A percentile compares a stretch with the other conserved stretches of the same genome.
phyloP scores from a whole-genome alignment of 2,329 filamentous ascomycete genomes.

The Pseudopithomyces maydicus region DNA sequence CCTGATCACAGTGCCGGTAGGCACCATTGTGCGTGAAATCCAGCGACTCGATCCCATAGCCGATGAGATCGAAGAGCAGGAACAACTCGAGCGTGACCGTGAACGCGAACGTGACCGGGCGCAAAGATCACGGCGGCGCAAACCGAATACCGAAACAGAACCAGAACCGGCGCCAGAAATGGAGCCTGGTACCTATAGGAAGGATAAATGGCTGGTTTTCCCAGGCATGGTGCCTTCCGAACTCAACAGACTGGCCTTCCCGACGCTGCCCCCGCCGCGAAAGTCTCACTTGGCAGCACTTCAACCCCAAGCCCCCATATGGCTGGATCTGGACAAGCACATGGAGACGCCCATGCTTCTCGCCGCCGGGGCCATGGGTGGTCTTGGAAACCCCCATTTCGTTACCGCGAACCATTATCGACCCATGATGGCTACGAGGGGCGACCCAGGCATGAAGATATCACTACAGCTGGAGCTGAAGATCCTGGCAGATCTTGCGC shows the following conservation, averaged over 20 bases:
- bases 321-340: slow-evolving; percentile 63
- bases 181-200: slow-evolving; percentile 46
- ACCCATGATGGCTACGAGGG: slow-evolving; percentile 87
- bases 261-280: slow-evolving; percentile 60
- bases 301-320: slow-evolving; percentile 74
- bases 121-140: slow-evolving; percentile 15
- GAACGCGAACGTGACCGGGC: neutral
- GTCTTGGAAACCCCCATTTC: slow-evolving; percentile 93
- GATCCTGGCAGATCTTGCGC: slow-evolving; percentile 89
- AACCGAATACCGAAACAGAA: slow-evolving; percentile 34
- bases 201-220: slow-evolving; percentile 84
- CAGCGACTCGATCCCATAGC: slow-evolving; percentile 76
- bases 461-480: slow-evolving; percentile 89
- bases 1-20: slow-evolving; percentile 87
- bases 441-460: slow-evolving; percentile 78
- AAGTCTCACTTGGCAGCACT: slow-evolving; percentile 64
- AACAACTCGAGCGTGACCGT: slow-evolving; percentile 25
- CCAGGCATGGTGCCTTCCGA: slow-evolving; percentile 78
- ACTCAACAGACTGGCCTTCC: slow-evolving; percentile 64
- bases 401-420: slow-evolving; percentile 73
- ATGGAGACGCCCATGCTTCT: slow-evolving; percentile 85
- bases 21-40: slow-evolving; percentile 86
- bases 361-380: slow-evolving; percentile 84
- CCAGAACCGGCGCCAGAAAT: slow-evolving; percentile 30
- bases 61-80: slow-evolving; percentile 61